These are phyloP conservation scores for Trichoderma lentiforme DNA, from an alignment of 2,329 filamentous ascomycete genomes.

Conservation along the genomic window DNA sequence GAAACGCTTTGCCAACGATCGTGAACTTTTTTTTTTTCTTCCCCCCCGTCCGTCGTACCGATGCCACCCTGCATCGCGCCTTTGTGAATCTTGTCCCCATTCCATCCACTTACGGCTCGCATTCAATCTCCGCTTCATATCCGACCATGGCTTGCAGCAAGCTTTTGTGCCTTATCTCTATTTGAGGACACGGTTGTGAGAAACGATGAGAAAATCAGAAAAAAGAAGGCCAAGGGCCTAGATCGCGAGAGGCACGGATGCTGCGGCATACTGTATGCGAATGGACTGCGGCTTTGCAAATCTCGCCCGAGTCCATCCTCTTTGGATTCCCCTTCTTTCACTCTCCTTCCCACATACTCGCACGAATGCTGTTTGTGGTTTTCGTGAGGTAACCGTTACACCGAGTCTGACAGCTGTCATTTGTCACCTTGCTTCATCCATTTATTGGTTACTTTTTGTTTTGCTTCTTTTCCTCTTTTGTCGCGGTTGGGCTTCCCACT, in stretches of 20 bases:
- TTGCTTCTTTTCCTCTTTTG: neutral
- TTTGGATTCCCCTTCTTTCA: neutral
- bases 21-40: neutral
- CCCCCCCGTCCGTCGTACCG: neutral
- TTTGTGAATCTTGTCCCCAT: neutral
- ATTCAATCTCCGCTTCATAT: conserved; percentile 11
- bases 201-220: neutral
- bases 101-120: neutral
- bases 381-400: conserved; percentile 13
- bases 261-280: neutral
- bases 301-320: neutral
- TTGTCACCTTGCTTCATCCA: neutral
- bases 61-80: neutral
- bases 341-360: neutral
- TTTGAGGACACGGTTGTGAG: neutral
- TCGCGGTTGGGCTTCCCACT: neutral
- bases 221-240: neutral
- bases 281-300: neutral
- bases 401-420: conserved; percentile 10
- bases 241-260: neutral
- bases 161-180: neutral
- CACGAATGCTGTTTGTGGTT: neutral
- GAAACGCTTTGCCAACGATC: conserved; percentile 13
- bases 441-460: neutral
- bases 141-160: neutral